These are phyloP conservation scores for Blastosporella zonata DNA, from an alignment of 1,284 basidiomycete species.

Conservation along the genomic window DNA sequence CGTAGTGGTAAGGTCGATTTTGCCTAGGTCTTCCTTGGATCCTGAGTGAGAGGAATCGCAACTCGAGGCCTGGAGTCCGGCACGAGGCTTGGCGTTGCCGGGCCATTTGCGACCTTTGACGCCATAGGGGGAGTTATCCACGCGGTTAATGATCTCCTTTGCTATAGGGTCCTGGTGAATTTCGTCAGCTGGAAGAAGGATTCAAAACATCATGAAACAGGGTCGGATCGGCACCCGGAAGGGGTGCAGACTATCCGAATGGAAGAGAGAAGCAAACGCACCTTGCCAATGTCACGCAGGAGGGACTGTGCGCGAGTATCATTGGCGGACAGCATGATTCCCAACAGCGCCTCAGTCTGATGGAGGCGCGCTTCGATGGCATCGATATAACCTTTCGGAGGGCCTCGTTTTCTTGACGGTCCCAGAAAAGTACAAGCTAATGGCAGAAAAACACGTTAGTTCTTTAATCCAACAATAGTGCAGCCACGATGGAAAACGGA, in stretches of 20 bases:
- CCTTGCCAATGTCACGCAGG: slow-evolving; percentile 54
- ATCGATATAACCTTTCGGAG: slow-evolving; percentile 88
- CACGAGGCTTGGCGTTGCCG: slow-evolving; percentile 28
- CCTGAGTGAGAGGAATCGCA: slow-evolving; percentile 24
- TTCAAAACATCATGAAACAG: not conserved
- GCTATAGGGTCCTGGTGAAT: slow-evolving; percentile 60
- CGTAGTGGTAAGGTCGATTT: slow-evolving; percentile 45
- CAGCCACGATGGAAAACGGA: slow-evolving; percentile 5
- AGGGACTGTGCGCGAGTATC: slow-evolving; percentile 64
- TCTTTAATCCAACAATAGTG: slow-evolving; percentile 5
- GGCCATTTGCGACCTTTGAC: slow-evolving; percentile 56
- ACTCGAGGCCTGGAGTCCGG: slow-evolving; percentile 25
- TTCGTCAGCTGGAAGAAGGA: not conserved
- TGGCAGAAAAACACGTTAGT: slow-evolving; percentile 7
- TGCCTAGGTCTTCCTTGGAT: slow-evolving; percentile 23
- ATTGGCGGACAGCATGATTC: slow-evolving; percentile 66
- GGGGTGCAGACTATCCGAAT: not conserved
- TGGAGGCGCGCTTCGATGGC: slow-evolving; percentile 86
- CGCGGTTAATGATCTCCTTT: slow-evolving; percentile 70
- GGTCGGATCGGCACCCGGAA: slow-evolving; percentile 6
- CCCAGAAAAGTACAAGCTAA: slow-evolving; percentile 79
- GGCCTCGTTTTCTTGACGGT: slow-evolving; percentile 77
- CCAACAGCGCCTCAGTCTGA: slow-evolving; percentile 82
- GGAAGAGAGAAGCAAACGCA: slow-evolving; percentile 19
- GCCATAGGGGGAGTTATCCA: slow-evolving; percentile 74